A percentile compares a stretch with the other conserved stretches of the same genome.
Conservation (phyloP, 176 grass and related monocot species). For the Zoysia japonica region DNA sequence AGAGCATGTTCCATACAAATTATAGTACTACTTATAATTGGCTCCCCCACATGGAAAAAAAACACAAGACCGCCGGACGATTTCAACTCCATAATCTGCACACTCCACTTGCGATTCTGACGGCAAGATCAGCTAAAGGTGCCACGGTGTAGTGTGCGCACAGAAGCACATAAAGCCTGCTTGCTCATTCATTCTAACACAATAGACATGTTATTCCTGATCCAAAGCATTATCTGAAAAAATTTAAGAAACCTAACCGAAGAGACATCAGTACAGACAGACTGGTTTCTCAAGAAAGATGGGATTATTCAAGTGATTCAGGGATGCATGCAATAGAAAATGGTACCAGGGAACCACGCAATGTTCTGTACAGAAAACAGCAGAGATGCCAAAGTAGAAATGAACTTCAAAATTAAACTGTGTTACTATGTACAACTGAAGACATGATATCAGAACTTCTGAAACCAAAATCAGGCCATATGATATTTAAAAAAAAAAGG, state of each 20-base stretch:
- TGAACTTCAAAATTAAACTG: slow-evolving; percentile 26
- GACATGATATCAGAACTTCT: slow-evolving; percentile 14
- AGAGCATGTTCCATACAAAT: background rate
- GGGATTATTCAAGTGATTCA: background rate
- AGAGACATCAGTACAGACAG: background rate
- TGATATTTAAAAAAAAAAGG: background rate
- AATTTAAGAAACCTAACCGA: background rate
- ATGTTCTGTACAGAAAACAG: background rate
- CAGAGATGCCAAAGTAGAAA: background rate
- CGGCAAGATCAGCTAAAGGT: background rate
- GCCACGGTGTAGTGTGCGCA: background rate
- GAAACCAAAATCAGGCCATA: background rate
- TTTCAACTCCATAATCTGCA: background rate
- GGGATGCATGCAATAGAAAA: background rate
- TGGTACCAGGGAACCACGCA: background rate
- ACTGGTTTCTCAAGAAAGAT: background rate
- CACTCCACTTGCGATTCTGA: background rate
- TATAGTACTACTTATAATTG: background rate
- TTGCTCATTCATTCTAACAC: background rate
- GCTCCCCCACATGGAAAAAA: background rate
- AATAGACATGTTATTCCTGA: background rate
- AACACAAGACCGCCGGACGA: background rate
- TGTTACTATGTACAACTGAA: background rate
- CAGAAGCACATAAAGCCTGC: background rate
- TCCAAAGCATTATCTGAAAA: background rate